phyloP scores from a whole-genome alignment of 2,329 filamentous ascomycete species.

The Didymellaceae sp. region DNA sequence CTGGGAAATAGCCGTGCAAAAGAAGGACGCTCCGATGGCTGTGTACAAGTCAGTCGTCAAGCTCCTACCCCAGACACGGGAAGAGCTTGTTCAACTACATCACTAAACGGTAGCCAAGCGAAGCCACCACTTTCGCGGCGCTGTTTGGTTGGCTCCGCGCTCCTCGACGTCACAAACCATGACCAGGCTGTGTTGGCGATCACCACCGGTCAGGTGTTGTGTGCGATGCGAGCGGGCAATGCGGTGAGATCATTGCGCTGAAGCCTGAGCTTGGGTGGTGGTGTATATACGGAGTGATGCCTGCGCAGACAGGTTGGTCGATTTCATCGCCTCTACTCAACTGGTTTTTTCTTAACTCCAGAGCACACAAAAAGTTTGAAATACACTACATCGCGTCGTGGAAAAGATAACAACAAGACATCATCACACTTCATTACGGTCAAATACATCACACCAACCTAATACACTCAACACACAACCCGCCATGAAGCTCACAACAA shows the following conservation, averaged over 20 bases:
- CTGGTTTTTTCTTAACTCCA: too few species aligned
- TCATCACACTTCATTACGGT: too few species aligned
- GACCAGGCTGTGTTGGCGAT: conserved; percentile 28
- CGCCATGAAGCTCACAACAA: conserved; percentile 36
- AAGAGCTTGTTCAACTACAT: conserved; percentile 10
- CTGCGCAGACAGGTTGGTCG: neutral
- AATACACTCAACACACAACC: neutral
- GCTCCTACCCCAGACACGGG: conserved; percentile 3
- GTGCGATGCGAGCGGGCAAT: conserved; percentile 9
- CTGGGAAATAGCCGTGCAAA: neutral
- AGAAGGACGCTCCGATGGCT: neutral
- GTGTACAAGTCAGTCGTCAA: conserved; percentile 1
- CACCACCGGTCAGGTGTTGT: conserved; percentile 18
- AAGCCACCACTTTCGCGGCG: conserved; percentile 22
- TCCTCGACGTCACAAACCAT: conserved; percentile 20
- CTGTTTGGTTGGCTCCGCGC: conserved; percentile 17
- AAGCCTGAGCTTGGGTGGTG: too few species aligned
- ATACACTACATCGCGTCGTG: too few species aligned
- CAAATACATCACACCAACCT: too few species aligned
- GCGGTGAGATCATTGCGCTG: conserved; percentile 13
- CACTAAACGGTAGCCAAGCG: conserved; percentile 21
- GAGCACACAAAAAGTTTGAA: too few species aligned
- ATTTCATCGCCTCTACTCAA: too few species aligned
- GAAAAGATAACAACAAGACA: too few species aligned
- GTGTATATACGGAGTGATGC: neutral